Evolutionary conservation across 306 rosid species (phyloP).

Genomic region (Medicago ruthenica): DNA sequence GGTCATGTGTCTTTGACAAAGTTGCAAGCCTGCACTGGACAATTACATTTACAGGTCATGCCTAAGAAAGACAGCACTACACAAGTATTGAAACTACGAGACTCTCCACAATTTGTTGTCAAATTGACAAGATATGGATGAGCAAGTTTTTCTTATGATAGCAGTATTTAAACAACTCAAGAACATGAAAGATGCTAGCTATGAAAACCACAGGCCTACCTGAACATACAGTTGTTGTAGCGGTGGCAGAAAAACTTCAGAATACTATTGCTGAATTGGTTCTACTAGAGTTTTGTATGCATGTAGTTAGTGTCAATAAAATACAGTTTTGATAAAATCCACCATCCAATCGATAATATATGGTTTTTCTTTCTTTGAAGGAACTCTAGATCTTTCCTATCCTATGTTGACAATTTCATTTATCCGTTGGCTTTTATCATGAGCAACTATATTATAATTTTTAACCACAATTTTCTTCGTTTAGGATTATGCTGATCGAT

Average conservation of each 20-base stretch:
- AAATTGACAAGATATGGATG: conserved; percentile 15
- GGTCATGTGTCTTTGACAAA: conserved; percentile 5
- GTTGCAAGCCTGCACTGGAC: conserved; percentile 15
- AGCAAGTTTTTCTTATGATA: neutral
- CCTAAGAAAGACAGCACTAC: neutral
- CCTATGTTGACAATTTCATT: conserved; percentile 12
- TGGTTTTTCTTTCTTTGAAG: conserved; percentile 22
- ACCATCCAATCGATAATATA: conserved; percentile 12
- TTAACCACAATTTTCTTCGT: conserved; percentile 17
- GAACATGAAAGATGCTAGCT: conserved; percentile 15
- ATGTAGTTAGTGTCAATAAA: conserved; percentile 27
- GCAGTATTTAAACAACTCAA: conserved; percentile 39
- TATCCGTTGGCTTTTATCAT: neutral
- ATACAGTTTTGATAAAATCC: conserved; percentile 17
- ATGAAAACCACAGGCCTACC: conserved; percentile 29
- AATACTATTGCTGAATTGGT: conserved; percentile 26
- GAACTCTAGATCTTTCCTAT: conserved; percentile 28
- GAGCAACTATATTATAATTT: conserved; percentile 22
- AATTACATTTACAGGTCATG: neutral
- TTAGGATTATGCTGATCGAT: conserved; percentile 36
- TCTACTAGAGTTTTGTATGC: conserved; percentile 27
- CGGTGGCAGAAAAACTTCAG: conserved; percentile 30
- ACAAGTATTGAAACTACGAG: neutral
- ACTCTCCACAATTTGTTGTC: conserved; percentile 1
- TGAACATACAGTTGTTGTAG: conserved; percentile 24